Percentiles rank a stretch among this genome's conserved stretches.
phyloP scores from a whole-genome alignment of 345 rosid genomes.

The Eucalyptus microcorys region DNA sequence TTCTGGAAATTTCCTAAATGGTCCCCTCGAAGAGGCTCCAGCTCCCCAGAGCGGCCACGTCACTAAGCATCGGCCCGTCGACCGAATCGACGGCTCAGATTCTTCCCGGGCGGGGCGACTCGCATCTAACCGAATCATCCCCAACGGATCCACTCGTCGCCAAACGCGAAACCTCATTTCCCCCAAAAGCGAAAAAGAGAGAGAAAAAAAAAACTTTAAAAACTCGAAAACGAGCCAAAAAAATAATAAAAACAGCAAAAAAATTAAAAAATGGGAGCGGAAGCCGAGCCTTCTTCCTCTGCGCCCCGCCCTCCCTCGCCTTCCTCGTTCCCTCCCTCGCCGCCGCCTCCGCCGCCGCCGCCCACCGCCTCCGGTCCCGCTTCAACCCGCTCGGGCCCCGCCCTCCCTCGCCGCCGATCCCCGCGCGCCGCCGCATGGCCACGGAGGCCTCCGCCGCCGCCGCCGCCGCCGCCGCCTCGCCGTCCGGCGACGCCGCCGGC shows the following conservation, averaged over 20 bases:
- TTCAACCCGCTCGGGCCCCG: neutral
- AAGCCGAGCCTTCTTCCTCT: constrained; percentile 26
- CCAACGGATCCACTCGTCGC: neutral
- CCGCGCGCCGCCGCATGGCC: neutral
- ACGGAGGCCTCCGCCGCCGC: neutral
- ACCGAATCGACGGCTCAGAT: neutral
- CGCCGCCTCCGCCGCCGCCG: constrained; percentile 8
- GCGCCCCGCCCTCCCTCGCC: constrained; percentile 29
- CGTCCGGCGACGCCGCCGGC: constrained; percentile 14
- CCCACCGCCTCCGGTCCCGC: constrained; percentile 19
- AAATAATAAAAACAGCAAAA: neutral
- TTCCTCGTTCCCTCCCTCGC: constrained; percentile 12
- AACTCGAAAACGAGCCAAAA: neutral
- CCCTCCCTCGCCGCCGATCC: neutral
- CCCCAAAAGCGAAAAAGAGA: neutral
- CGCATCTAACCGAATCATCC: neutral
- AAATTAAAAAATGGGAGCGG: constrained; percentile 16
- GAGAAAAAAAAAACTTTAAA: neutral
- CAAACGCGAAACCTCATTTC: neutral
- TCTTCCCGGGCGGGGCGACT: neutral
- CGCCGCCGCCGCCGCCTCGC: constrained; percentile 5
- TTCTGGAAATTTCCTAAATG: neutral
- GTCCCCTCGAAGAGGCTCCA: neutral
- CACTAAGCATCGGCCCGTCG: neutral
- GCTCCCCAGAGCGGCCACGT: neutral